Base-by-base conservation (phyloP, 345 rosid genomes). In the Syzygium aqueum region DNA sequence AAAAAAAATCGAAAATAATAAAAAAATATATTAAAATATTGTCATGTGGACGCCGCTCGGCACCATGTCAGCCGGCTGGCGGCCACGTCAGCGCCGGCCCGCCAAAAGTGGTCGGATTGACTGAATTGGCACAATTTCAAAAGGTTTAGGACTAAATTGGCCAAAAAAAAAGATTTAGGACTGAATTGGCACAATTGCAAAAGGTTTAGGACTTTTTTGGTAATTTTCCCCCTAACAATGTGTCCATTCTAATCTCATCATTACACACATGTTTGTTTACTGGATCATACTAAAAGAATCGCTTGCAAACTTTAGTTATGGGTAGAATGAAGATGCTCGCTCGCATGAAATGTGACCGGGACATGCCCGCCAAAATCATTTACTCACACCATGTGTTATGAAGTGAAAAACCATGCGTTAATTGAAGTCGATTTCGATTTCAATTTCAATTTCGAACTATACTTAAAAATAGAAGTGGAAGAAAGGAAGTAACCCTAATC, bases 261-360 rank as follows among this genome's bases (percentile, higher is more conserved):
- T 54, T 8, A 8, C 49, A 19, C 27, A 19, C 6, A 37, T 37
- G 80, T 37, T 37, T 73, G 25, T 19, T 73, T 73, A 21, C 37
- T 37, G 49, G 49, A 73, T 9, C 82, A 2, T 33, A 73, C 82
- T 73, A 30, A 73, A 73, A 73, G 37, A 37, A 9, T 73, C 8
- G 27, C 0, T 73, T 19, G 14, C 23, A 22, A 37, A 73, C 80
- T 19, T 37, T 33, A 73, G 49, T 33, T 37, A 73, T 2, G 82
- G 37, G 25, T 0, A n/a, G 73, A 61, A 61, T 61, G 37, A n/a
- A n/a, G 73, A 61, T 61, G 16, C 73, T n/a, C 5, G 9, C 73
- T 0, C 13, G 37, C 37, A 37, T 10, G 3, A 19, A 37, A 73
- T 1, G 0, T 21, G 82, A 33, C 27, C 1, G 0, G 49, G 3